phyloP scores from a whole-genome alignment of 2,329 filamentous ascomycete species.

The Cercospora zeae-maydis region DNA sequence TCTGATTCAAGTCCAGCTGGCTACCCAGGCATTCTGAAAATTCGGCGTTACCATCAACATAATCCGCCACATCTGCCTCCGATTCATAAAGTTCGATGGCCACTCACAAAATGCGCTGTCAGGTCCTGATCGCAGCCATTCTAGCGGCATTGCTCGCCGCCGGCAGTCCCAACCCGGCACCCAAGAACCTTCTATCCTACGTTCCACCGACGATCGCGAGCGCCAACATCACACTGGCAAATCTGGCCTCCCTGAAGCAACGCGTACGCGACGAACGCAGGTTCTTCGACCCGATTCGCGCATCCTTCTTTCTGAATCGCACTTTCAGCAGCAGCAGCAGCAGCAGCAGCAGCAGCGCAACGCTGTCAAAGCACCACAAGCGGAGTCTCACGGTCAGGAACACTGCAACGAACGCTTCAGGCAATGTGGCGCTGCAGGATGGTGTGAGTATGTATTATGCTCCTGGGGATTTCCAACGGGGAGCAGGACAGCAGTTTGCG shows the following conservation, averaged over 20 bases:
- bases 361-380: not conserved
- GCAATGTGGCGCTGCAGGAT: conserved; percentile 7
- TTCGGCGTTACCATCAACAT: not conserved
- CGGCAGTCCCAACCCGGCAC: not conserved
- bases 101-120: not conserved
- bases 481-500: not conserved
- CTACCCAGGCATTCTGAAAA: not conserved
- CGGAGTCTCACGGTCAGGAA: conserved; percentile 1
- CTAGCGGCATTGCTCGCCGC: not conserved
- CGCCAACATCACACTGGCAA: not conserved
- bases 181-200: not conserved
- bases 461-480: not conserved
- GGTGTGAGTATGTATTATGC: conserved; percentile 3
- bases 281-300: conserved; percentile 2
- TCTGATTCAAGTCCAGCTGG: not conserved
- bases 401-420: not conserved
- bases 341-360: not conserved
- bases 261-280: not conserved
- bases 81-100: not conserved
- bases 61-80: not conserved
- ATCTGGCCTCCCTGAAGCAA: not conserved
- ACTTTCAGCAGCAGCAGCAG: too few relatives aligned
- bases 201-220: not conserved
- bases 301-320: not conserved
- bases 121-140: not conserved